These are phyloP conservation scores for Rhodomyrtus tomentosa DNA, from an alignment of 345 rosid genomes.

Conservation along the genomic window DNA sequence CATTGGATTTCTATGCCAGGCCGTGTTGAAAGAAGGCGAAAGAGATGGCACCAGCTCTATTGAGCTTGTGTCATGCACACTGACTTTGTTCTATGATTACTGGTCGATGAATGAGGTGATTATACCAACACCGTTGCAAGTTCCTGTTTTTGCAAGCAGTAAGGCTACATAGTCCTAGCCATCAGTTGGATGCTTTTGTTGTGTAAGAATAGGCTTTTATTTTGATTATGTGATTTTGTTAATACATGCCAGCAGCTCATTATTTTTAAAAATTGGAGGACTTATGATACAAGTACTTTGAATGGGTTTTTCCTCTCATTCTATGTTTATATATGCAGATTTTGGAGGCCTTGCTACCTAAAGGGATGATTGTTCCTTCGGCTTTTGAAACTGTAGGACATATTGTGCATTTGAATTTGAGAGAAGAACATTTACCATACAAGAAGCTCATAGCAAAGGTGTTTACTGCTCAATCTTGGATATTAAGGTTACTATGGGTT, in stretches of 20 bases:
- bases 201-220: neutral
- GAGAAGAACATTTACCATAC: conserved; percentile 65
- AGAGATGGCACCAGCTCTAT: conserved; percentile 18
- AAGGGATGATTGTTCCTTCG: conserved; percentile 66
- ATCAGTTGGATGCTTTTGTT: neutral
- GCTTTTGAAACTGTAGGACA: conserved; percentile 88
- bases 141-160: neutral
- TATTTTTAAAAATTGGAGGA: neutral
- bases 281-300: neutral
- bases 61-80: conserved; percentile 67
- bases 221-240: neutral
- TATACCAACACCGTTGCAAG: neutral
- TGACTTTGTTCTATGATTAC: conserved; percentile 74
- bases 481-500: neutral
- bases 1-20: conserved; percentile 21
- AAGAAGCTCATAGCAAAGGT: conserved; percentile 71
- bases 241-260: neutral
- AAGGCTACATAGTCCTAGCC: neutral
- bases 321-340: conserved; percentile 31
- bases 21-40: conserved; percentile 32
- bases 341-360: conserved; percentile 72
- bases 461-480: conserved; percentile 7
- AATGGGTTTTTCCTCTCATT: neutral
- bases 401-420: conserved; percentile 75
- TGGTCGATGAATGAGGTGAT: conserved; percentile 93